Percentiles rank a stretch among this genome's conserved stretches.
These are phyloP conservation scores for Syncephalastrum sp. DNA, from an alignment of 371 early-diverging fungal genomes.

Conservation along the genomic window DNA sequence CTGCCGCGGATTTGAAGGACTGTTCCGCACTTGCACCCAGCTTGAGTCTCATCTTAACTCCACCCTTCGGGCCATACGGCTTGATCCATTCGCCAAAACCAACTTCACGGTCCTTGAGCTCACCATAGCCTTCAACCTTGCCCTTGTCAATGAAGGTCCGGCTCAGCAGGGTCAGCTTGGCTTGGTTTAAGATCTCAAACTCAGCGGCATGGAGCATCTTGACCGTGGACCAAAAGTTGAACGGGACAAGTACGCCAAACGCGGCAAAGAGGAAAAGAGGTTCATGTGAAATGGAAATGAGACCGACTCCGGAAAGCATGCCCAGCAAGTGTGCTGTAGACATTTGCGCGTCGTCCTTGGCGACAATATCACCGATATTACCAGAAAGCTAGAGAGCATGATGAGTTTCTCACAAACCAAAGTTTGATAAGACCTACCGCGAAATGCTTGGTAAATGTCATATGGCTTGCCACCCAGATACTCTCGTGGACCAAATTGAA, in stretches of 20 bases:
- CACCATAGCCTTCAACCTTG: conserved; percentile 35
- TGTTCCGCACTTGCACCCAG: conserved; percentile 46
- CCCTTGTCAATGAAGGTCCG: conserved; percentile 46
- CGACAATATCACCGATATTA: conserved; percentile 72
- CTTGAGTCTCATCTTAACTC: conserved; percentile 32
- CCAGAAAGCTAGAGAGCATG: conserved; percentile 40
- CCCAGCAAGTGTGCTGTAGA: conserved; percentile 69
- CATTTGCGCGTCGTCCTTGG: conserved; percentile 76
- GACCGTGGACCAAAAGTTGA: conserved; percentile 58
- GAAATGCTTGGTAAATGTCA: conserved; percentile 72
- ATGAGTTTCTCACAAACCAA: too few relatives aligned
- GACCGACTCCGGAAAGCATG: conserved; percentile 61
- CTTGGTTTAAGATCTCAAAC: conserved; percentile 68
- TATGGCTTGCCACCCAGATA: conserved; percentile 71
- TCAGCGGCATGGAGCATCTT: conserved; percentile 59
- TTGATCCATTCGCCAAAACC: conserved; percentile 70
- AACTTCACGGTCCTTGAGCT: conserved; percentile 43
- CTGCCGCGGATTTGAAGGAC: conserved; percentile 38
- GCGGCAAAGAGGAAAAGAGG: conserved; percentile 57
- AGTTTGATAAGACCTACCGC: conserved; percentile 41
- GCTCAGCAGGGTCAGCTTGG: conserved; percentile 55
- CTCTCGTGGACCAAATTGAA: conserved; percentile 64
- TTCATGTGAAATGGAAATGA: conserved; percentile 58
- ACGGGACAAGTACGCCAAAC: conserved; percentile 56
- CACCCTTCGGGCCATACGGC: conserved; percentile 27